Percentiles rank a stretch among this genome's conserved stretches.
Evolutionary conservation across 768 basidiomycete genomes (phyloP).

Genomic region (Tylopilus plumbeoviolaceoides): DNA sequence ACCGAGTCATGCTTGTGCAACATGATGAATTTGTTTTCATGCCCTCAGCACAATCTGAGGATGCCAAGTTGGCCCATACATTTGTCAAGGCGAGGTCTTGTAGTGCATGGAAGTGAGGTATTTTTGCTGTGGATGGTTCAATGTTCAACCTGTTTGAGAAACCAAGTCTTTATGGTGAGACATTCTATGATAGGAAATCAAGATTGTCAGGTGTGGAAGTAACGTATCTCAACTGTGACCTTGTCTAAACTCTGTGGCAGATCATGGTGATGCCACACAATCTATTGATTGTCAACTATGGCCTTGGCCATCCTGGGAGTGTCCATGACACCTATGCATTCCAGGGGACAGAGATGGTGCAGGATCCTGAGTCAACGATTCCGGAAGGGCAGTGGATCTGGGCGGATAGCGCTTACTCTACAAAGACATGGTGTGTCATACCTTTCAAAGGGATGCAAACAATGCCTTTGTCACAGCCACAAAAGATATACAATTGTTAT

Average conservation of each 20-base stretch:
- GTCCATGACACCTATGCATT: slow-evolving; percentile 9
- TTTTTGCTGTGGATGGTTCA: background rate
- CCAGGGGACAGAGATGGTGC: background rate
- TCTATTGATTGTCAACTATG: slow-evolving; percentile 3
- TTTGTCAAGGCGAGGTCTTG: too few relatives aligned
- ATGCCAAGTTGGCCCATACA: too few relatives aligned
- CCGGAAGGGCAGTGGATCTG: slow-evolving; percentile 7
- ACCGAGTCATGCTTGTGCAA: too few relatives aligned
- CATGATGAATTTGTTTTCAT: too few relatives aligned
- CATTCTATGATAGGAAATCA: slow-evolving; percentile 2
- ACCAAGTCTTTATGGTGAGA: background rate
- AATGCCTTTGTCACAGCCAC: background rate
- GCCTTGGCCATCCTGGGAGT: too few relatives aligned
- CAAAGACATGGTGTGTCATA: slow-evolving; percentile 1
- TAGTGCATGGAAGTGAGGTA: too few relatives aligned
- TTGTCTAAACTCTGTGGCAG: too few relatives aligned
- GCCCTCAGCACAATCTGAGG: too few relatives aligned
- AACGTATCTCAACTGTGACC: too few relatives aligned
- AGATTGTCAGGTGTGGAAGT: too few relatives aligned
- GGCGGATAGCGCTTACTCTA: slow-evolving; percentile 13
- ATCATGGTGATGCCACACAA: background rate
- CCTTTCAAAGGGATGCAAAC: background rate
- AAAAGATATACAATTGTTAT: slow-evolving; percentile 3
- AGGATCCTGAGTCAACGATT: too few relatives aligned
- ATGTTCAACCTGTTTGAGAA: too few relatives aligned